These are phyloP conservation scores for Fraxinus anomala DNA, from an alignment of 257 asterid genomes.

Conservation along the genomic window DNA sequence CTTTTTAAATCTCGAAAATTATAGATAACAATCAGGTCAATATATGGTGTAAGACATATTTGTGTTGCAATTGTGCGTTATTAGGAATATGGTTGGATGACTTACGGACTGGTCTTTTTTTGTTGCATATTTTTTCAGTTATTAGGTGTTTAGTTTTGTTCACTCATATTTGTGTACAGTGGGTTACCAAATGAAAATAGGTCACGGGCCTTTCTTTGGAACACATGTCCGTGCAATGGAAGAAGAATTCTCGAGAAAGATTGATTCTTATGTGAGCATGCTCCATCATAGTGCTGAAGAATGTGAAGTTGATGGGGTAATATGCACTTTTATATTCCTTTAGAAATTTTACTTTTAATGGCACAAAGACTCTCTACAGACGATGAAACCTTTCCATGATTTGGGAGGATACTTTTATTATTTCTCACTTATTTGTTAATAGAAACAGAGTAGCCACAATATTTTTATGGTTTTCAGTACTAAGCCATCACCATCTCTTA, in stretches of 20 bases:
- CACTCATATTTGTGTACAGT: constrained; percentile 40
- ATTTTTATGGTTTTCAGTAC: constrained; percentile 6
- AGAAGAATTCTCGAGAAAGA: constrained; percentile 56
- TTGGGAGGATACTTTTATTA: neutral
- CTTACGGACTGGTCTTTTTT: neutral
- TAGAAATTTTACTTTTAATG: neutral
- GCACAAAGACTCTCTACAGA: neutral
- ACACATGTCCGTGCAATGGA: constrained; percentile 56
- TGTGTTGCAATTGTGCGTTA: neutral
- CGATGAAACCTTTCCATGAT: neutral
- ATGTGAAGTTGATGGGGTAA: constrained; percentile 63
- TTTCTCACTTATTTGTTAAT: constrained; percentile 5
- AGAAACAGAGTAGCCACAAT: constrained; percentile 5
- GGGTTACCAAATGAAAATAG: constrained; percentile 74
- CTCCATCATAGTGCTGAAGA: constrained; percentile 57
- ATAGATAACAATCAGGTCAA: neutral
- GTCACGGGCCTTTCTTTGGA: constrained; percentile 48
- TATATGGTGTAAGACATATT: no score
- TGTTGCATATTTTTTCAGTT: neutral
- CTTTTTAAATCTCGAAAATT: neutral
- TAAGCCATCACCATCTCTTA: constrained; percentile 13
- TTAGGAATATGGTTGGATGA: neutral
- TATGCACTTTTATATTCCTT: neutral
- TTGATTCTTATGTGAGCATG: constrained; percentile 45
- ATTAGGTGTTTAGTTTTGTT: neutral